phyloP scores from a whole-genome alignment of 176 grass and related monocot genomes.

The Secale cereale region DNA sequence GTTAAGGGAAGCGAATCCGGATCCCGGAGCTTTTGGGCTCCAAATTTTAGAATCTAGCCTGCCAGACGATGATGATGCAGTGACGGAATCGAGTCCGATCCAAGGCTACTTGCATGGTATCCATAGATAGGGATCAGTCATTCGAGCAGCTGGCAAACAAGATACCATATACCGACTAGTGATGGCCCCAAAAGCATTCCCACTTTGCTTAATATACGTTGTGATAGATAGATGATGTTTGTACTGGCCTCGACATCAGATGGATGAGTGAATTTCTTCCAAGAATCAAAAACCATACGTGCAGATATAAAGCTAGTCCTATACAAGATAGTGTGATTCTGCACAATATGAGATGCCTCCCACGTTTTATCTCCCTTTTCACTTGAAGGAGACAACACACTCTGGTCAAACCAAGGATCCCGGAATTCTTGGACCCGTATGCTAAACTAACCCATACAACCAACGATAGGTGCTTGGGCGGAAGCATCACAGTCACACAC shows the following conservation, averaged over 20 bases:
- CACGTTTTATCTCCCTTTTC: not conserved
- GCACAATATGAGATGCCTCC: not conserved
- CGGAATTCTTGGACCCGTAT: not conserved
- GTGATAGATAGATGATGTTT: too few relatives aligned
- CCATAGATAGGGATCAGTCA: not conserved
- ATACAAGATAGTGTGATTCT: slow-evolving; percentile 3
- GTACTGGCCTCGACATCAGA: too few relatives aligned
- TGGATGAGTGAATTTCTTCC: not conserved
- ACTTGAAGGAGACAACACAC: slow-evolving; percentile 1
- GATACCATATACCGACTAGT: slow-evolving; percentile 33
- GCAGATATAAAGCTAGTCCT: slow-evolving; percentile 21
- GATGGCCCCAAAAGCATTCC: slow-evolving; percentile 15
- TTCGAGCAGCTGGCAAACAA: slow-evolving; percentile 20
- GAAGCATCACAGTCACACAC: too few relatives aligned
- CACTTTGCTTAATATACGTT: not conserved
- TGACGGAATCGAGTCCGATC: slow-evolving; percentile 9
- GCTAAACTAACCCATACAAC: too few relatives aligned
- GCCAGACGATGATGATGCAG: not conserved
- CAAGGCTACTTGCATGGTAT: slow-evolving; percentile 11
- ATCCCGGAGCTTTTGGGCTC: slow-evolving; percentile 2
- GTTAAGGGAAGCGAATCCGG: too few relatives aligned
- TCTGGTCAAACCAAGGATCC: slow-evolving; percentile 20
- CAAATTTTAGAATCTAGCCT: slow-evolving; percentile 42
- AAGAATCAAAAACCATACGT: slow-evolving; percentile 30
- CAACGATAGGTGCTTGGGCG: too few relatives aligned